Evolutionary conservation across 306 rosid species (phyloP), one percentile per base, ranked within the genome.

Genomic region (Dalbergia cultrata): DNA sequence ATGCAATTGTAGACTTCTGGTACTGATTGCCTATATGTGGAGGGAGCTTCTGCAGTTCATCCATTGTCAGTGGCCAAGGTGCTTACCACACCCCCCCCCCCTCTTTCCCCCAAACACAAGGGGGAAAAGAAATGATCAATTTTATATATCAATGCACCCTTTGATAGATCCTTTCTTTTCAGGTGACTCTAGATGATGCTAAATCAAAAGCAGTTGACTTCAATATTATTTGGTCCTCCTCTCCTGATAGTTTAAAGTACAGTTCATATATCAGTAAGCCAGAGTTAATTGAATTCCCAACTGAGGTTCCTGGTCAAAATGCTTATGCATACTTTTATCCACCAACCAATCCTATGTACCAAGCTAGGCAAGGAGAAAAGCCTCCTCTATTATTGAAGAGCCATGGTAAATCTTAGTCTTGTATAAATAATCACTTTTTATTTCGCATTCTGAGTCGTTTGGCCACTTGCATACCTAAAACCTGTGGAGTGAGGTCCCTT

Each of bases 321-420:
- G 98, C 99, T 79, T 95, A 87, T 78, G 99, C 98, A 26, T 95
- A 87, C 90, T 92, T 90, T 86, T 95, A 95, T 66, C 97, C 92
- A 6, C 98, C 99, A 8, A 67, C 88, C 22, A 95, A 90, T 86
- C 89, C 93, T 61, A 9, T 12, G 47, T 95, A 89, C 81, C 87
- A 83, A 84, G 94, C 93, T 37, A 79, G 56, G 85, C 79, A 67
- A 71, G 94, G 82, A 22, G 99, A 95, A 85, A 93, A 89, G 84
- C 99, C 99, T 81, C 98, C 97, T 56, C 54, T 95, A 53, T 78
- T 95, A 80, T 81, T 95, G 88, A 81, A 87, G 74, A 93, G 98
- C 83, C 99, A 95, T 67, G 99, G 99, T 95, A 87, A 81, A 35
- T 85, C 62, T 34, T 81, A 18, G 26, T 76, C 57, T 13, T 41